A percentile compares a stretch with the other conserved stretches of the same genome.
phyloP scores from a whole-genome alignment of 2,329 filamentous ascomycete genomes.

The Exophiala alcalophila region DNA sequence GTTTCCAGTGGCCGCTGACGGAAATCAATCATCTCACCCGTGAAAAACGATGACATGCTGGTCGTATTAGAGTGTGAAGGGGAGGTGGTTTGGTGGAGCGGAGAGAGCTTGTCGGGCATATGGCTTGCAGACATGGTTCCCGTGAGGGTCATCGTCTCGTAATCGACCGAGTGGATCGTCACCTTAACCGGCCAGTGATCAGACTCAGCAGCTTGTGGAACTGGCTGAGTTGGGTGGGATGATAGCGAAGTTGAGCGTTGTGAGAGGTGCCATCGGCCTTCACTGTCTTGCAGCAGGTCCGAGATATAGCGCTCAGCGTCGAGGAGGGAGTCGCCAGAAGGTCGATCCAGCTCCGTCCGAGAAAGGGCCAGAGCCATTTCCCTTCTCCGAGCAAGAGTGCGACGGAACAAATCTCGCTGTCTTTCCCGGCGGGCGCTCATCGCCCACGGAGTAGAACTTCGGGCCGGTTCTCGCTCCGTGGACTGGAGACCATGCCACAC shows the following conservation, averaged over 20 bases:
- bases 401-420: slow-evolving; percentile 16
- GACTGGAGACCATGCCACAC: slow-evolving; percentile 62
- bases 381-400: slow-evolving; percentile 12
- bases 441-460: neutral
- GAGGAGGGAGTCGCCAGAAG: neutral
- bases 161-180: slow-evolving; percentile 61
- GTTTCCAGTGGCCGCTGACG: slow-evolving; percentile 48
- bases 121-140: slow-evolving; percentile 71
- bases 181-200: slow-evolving; percentile 68
- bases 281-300: slow-evolving; percentile 16
- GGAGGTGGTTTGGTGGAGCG: slow-evolving; percentile 13
- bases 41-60: slow-evolving; percentile 63
- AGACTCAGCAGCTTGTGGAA: slow-evolving; percentile 32
- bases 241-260: slow-evolving; percentile 12
- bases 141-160: slow-evolving; percentile 58
- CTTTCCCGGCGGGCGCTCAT: slow-evolving; percentile 15
- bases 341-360: slow-evolving; percentile 2
- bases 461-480: slow-evolving; percentile 39
- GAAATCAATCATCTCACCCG: slow-evolving; percentile 68
- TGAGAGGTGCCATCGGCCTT: slow-evolving; percentile 34
- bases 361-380: slow-evolving; percentile 1
- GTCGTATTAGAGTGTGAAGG: slow-evolving; percentile 34
- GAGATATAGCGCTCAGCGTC: slow-evolving; percentile 21
- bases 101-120: slow-evolving; percentile 46
- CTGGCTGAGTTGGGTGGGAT: slow-evolving; percentile 31